Evolutionary conservation across 257 asterid genomes (phyloP), one percentile per base, ranked within the genome.

Genomic region (Forsythia suspensa): DNA sequence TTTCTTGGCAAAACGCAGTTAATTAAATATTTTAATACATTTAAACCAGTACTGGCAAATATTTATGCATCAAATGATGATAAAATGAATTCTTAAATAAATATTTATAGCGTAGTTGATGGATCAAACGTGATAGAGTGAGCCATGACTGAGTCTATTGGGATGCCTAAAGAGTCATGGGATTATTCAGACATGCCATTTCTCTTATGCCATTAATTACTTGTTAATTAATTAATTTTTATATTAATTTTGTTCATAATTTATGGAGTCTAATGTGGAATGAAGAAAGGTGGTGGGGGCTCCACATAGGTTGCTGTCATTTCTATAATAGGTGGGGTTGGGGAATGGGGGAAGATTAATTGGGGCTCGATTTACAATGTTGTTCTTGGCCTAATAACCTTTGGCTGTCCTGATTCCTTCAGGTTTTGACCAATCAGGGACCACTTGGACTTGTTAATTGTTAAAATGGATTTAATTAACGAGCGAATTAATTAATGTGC

Each of bases 341-440:
- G 78, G 65, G 72, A 74, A 46, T 46, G 72, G 74, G 67, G 8
- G 13, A 24, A 76, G 76, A 78, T 87, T 70, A 72, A 81, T 36
- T 16, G 69, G 69, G 86, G 87, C 90, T 83, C 87, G 86, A 42
- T 36, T 86, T 67, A 66, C 90, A 2, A 86, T 41, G 86, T 68
- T 6, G 40, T 76, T 82, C 80, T 81, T 77, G n/a, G 44, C 80
- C 82, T 79, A 85, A 85, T 86, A 75, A 90, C 84, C 82, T 61
- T 80, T 71, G 68, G 6, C 76, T 78, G 52, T 77, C 84, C 87
- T 78, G 80, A 76, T 65, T 72, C 70, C 78, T 78, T 79, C 84
- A 76, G 82, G 82, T 71, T 84, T 90, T 88, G 95, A 88, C 92
- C 86, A 74, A 72, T 73, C 5, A 51, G 52, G 95, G 90, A 90